These are phyloP conservation scores for Coemansia sp. DNA, from an alignment of 192 early-diverging fungal species.

Conservation along the genomic window DNA sequence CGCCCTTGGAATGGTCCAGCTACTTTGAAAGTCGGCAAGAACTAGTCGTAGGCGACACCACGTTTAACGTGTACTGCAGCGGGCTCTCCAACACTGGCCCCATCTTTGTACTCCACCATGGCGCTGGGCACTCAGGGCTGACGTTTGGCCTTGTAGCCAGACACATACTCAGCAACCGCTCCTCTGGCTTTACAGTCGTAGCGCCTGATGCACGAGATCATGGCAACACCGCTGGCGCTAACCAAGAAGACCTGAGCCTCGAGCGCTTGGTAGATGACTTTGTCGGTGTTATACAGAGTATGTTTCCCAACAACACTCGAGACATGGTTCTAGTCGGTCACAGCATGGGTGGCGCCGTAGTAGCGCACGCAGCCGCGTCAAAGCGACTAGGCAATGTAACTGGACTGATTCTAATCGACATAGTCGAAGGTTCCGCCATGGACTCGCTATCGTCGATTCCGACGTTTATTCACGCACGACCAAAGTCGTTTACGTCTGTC, in stretches of 20 bases:
- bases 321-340: conserved; percentile 78
- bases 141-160: conserved; percentile 69
- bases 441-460: conserved; percentile 51
- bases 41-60: conserved; percentile 41
- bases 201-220: conserved; percentile 76
- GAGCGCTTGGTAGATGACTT: conserved; percentile 64
- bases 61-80: conserved; percentile 53
- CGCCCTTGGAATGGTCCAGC: conserved; percentile 56
- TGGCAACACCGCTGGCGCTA: conserved; percentile 56
- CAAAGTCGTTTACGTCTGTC: conserved; percentile 29
- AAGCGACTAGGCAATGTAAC: conserved; percentile 54
- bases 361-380: conserved; percentile 63
- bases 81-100: conserved; percentile 51
- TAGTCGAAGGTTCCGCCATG: conserved; percentile 74
- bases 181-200: conserved; percentile 50
- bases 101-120: conserved; percentile 79
- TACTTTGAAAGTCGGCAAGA: conserved; percentile 61
- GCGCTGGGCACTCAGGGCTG: conserved; percentile 71
- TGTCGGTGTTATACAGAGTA: conserved; percentile 43
- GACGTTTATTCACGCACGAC: conserved; percentile 40
- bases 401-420: conserved; percentile 74
- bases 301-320: conserved; percentile 55
- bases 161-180: conserved; percentile 50
- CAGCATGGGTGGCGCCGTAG: conserved; percentile 83
- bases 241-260: conserved; percentile 62